phyloP scores from a whole-genome alignment of 2,329 filamentous ascomycete species.

The Calycina marina region DNA sequence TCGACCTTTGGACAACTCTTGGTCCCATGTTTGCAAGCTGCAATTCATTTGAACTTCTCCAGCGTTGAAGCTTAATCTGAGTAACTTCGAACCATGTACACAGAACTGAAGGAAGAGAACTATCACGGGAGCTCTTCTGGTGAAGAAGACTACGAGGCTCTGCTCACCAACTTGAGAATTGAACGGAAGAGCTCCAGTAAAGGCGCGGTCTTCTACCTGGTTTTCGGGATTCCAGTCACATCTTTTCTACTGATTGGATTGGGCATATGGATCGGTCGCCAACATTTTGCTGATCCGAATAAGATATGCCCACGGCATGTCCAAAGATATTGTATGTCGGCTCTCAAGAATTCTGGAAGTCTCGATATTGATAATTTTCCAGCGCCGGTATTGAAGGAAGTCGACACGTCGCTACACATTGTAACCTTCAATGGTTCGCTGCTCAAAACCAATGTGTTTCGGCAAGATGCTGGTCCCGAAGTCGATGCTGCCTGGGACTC shows the following conservation, averaged over 20 bases:
- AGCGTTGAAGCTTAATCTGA: background rate
- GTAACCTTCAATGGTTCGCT: conserved; percentile 37
- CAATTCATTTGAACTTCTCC: background rate
- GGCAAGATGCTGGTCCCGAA: conserved; percentile 30
- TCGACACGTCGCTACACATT: conserved; percentile 27
- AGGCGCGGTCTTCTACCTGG: conserved; percentile 1
- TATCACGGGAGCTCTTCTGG: conserved; percentile 3
- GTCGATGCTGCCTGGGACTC: conserved; percentile 38
- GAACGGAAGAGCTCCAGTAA: background rate
- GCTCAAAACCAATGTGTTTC: conserved; percentile 35
- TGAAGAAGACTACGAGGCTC: conserved; percentile 4
- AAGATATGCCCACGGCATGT: conserved; percentile 6
- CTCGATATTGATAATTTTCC: conserved; percentile 2
- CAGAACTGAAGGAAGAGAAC: conserved; percentile 5
- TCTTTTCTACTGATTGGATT: conserved; percentile 4
- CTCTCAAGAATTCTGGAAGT: background rate
- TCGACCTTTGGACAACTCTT: too few relatives aligned
- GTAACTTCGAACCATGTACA: conserved; percentile 1
- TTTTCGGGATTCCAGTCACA: conserved; percentile 2
- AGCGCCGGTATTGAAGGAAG: conserved; percentile 25
- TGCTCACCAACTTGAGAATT: conserved; percentile 1
- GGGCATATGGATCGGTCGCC: conserved; percentile 5
- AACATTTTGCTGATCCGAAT: conserved; percentile 2
- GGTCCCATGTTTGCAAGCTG: too few relatives aligned
- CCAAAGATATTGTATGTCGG: conserved; percentile 7